Base-by-base conservation (phyloP, 805 yeast species). In the Wickerhamiella azyma region DNA sequence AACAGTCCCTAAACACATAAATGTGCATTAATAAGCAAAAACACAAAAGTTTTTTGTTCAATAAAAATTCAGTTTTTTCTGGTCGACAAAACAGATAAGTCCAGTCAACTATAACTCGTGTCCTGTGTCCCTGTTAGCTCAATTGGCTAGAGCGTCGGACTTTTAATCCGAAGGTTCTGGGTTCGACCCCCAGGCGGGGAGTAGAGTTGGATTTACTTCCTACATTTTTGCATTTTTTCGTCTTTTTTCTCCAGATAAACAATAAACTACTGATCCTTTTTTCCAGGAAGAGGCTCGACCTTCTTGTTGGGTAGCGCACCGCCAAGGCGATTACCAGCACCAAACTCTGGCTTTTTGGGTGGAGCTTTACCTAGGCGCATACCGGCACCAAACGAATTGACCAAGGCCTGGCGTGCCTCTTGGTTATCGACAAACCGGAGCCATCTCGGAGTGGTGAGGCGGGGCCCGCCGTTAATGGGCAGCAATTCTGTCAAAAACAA, bases 111-210 rank as follows among this genome's bases (percentile, higher is more conserved):
- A 6, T 9, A 13, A 28, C 30, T 6, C 30, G 30, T 28, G 30
- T 28, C 30, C 30, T 28, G 30, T 29, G 45, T 41, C 45, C 45
- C 45, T 41, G 45, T 36, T 24, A 46, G 30, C 37, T 37, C 18
- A 40, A 54, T 40, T 38, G 44, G 16, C 41, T 50, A 11, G 37
- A 45, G 17, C 45, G 47, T 16, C 67, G 68, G 4, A 33, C 45
- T 41, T 53, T 53, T 53, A 53, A 53, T 53, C 55, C 54, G 54
- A 52, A 53, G 56, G 56, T 51, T 51, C 51, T 48, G 56, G 56
- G 56, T 53, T 53, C 56, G 56, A 53, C 54, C 55, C 56, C 56
- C 56, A 48, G 51, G 54, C 49, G 56, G 45, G 56, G 56, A 52
- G 56, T 19, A 14, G 5, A 5, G 10, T n/a, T 18, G 37, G 43